These are phyloP conservation scores for Austropuccinia psidii DNA, from an alignment of 1,284 basidiomycete genomes.

Conservation along the genomic window DNA sequence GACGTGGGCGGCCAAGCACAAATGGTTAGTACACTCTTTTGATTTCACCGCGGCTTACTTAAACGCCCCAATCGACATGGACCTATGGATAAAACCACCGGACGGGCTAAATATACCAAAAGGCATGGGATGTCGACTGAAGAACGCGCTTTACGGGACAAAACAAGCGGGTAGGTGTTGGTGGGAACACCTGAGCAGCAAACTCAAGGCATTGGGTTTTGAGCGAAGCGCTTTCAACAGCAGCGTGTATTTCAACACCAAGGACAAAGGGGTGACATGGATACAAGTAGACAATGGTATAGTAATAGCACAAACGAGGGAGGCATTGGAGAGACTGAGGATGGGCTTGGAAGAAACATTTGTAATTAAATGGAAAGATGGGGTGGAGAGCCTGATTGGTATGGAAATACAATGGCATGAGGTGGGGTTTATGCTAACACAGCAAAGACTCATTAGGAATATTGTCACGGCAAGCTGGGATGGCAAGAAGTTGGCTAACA, in stretches of 20 bases:
- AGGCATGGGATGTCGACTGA: background rate
- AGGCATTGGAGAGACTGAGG: background rate
- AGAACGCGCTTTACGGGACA: slow-evolving; percentile 17
- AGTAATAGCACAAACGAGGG: background rate
- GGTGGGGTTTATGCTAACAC: background rate
- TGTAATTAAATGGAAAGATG: background rate
- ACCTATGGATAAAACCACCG: slow-evolving; percentile 3
- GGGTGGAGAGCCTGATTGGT: background rate
- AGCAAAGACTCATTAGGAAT: no score
- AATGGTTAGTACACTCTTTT: background rate
- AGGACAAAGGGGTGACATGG: background rate
- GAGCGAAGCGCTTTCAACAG: background rate
- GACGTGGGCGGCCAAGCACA: no score
- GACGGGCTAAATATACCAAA: background rate
- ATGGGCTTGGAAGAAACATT: background rate
- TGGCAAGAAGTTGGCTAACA: background rate
- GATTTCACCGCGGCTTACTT: background rate
- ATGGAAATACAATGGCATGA: background rate
- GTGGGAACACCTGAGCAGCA: background rate
- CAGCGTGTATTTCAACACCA: background rate
- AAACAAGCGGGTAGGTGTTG: background rate
- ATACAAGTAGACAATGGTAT: slow-evolving; percentile 8
- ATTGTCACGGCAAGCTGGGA: background rate
- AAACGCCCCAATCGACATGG: slow-evolving; percentile 1
- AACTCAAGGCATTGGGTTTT: background rate